Percentiles rank a stretch among this genome's conserved stretches.
phyloP scores from a whole-genome alignment of 2,329 filamentous ascomycete genomes.

The Exophiala xenobiotica region DNA sequence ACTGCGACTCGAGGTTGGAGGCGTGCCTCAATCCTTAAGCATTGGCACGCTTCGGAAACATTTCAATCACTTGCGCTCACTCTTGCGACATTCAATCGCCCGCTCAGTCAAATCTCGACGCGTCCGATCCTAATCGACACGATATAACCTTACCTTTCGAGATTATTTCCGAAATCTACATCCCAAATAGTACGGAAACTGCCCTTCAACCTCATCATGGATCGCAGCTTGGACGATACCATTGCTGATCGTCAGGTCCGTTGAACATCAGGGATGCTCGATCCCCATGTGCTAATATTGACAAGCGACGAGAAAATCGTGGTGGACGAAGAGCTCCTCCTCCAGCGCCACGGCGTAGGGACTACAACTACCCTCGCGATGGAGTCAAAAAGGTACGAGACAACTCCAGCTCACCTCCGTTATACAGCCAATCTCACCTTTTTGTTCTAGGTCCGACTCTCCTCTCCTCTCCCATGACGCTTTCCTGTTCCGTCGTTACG shows the following conservation, averaged over 20 bases:
- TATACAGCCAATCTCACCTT: slow-evolving; percentile 36
- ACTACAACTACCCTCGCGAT: slow-evolving; percentile 67
- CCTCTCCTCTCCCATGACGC: slow-evolving; percentile 22
- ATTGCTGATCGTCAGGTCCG: slow-evolving; percentile 61
- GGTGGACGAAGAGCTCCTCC: slow-evolving; percentile 40
- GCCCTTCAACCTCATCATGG: slow-evolving; percentile 51
- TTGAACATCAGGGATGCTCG: slow-evolving; percentile 13
- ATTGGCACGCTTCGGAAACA: no score
- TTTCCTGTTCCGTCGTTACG: slow-evolving; percentile 22
- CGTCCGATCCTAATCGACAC: no score
- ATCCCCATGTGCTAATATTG: slow-evolving; percentile 4
- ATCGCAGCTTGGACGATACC: slow-evolving; percentile 64
- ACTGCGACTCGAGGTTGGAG: no score
- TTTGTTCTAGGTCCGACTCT: slow-evolving; percentile 22
- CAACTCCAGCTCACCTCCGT: slow-evolving; percentile 41
- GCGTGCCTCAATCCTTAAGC: no score
- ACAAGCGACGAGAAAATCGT: slow-evolving; percentile 24
- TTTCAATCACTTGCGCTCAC: neutral
- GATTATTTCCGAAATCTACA: no score
- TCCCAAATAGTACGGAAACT: no score
- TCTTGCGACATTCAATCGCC: no score
- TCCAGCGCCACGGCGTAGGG: slow-evolving; percentile 39
- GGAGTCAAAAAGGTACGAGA: slow-evolving; percentile 80
- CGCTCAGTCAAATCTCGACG: no score
- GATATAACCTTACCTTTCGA: no score